Evolutionary conservation across 1,284 basidiomycete genomes (phyloP).

Genomic region (Puccinia horiana): DNA sequence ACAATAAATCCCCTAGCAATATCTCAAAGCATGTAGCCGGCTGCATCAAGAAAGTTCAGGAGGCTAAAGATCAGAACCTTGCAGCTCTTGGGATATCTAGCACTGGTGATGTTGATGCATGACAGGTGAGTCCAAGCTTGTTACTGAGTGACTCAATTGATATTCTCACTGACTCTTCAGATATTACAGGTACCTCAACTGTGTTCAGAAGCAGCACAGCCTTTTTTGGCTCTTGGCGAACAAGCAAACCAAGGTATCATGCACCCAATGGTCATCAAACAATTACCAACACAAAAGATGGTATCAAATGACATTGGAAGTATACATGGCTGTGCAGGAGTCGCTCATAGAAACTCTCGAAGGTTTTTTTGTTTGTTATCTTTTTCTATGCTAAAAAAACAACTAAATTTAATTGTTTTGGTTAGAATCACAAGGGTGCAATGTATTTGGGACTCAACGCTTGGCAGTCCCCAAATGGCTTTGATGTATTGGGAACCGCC

Average conservation of each 20-base stretch:
- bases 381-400: not conserved
- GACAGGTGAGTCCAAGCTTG: not conserved
- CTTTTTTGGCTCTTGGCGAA: conserved; percentile 16
- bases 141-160: not conserved
- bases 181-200: not conserved
- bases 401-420: not conserved
- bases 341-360: not conserved
- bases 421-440: not conserved
- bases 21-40: not conserved
- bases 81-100: not conserved
- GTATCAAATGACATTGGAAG: conserved; percentile 2
- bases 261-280: not conserved
- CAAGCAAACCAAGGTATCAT: not conserved
- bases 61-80: not conserved
- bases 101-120: not conserved
- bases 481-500: not conserved
- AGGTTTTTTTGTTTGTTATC: not conserved
- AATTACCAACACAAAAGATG: not conserved
- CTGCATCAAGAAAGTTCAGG: not conserved
- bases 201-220: not conserved
- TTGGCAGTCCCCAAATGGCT: conserved; percentile 3
- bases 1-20: not conserved
- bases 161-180: not conserved
- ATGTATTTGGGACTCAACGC: conserved; percentile 1
- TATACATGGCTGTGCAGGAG: conserved; percentile 6